Evolutionary conservation across 305 asterid species (phyloP).

Genomic region (Fraxinus velutina): DNA sequence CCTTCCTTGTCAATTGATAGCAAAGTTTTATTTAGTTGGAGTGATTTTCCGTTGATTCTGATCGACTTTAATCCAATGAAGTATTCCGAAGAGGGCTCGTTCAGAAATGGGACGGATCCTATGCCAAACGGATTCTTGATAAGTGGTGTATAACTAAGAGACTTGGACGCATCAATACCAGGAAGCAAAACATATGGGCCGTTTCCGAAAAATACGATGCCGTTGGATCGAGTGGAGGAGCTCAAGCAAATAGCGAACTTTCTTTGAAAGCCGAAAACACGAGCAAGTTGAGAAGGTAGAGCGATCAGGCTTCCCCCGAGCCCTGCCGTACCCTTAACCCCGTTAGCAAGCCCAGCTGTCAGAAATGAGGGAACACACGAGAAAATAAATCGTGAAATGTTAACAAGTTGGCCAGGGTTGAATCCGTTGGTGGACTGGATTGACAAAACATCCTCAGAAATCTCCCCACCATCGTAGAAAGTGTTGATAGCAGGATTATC

Average conservation of each 20-base stretch:
- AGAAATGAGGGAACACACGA: conserved; percentile 29
- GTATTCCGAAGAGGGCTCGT: conserved; percentile 37
- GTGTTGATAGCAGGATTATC: conserved; percentile 8
- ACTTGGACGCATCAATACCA: conserved; percentile 5
- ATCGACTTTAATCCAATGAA: conserved; percentile 36
- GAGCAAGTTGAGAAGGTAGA: conserved; percentile 32
- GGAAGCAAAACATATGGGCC: conserved; percentile 44
- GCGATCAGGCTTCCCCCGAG: conserved; percentile 32
- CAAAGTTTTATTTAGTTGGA: conserved; percentile 25
- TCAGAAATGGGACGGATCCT: background rate
- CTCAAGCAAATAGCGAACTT: conserved; percentile 40
- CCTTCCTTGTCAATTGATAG: conserved; percentile 33
- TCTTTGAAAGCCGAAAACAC: conserved; percentile 20
- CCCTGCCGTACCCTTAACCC: conserved; percentile 38
- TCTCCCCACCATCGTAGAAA: conserved; percentile 18
- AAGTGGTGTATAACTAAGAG: conserved; percentile 42
- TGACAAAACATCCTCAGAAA: conserved; percentile 33
- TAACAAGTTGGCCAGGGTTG: conserved; percentile 27
- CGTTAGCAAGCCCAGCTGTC: conserved; percentile 26
- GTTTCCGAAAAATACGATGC: conserved; percentile 35
- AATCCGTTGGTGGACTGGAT: conserved; percentile 35
- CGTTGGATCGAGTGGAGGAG: conserved; percentile 14
- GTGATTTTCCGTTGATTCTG: conserved; percentile 26
- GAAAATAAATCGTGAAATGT: conserved; percentile 13
- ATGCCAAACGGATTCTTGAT: conserved; percentile 32